These are phyloP conservation scores for Penicillium robsamsonii DNA, from an alignment of 495 filamentous ascomycete species.

Conservation along the genomic window DNA sequence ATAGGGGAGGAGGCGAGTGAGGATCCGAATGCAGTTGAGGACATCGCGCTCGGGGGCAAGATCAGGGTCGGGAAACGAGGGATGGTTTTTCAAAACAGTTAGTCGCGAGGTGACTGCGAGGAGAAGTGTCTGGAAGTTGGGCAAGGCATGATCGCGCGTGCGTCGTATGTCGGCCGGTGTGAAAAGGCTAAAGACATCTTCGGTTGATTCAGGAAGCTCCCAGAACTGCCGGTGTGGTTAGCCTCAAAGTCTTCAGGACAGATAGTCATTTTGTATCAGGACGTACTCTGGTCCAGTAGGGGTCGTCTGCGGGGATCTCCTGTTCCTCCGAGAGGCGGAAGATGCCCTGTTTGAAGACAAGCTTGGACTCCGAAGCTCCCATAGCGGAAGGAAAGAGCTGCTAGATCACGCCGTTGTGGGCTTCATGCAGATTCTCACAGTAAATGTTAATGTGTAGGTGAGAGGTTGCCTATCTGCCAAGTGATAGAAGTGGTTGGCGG, in stretches of 20 bases:
- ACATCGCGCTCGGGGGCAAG: conserved; percentile 86
- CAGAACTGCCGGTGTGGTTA: conserved; percentile 66
- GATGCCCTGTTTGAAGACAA: conserved; percentile 98
- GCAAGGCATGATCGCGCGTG: conserved; percentile 78
- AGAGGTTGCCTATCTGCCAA: conserved; percentile 5
- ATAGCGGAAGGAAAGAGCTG: conserved; percentile 50
- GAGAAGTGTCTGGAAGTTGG: conserved; percentile 90
- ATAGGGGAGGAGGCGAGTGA: conserved; percentile 90
- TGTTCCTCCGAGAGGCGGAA: conserved; percentile 92
- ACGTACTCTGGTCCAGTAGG: conserved; percentile 86
- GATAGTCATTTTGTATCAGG: not conserved
- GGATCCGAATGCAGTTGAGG: conserved; percentile 88
- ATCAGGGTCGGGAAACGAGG: conserved; percentile 85
- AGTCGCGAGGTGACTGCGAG: conserved; percentile 78
- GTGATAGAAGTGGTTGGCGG: conserved; percentile 17
- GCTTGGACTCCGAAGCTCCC: conserved; percentile 99
- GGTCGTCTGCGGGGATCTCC: conserved; percentile 82
- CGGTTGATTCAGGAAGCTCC: conserved; percentile 93
- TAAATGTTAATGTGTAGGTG: not conserved
- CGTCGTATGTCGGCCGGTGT: conserved; percentile 89
- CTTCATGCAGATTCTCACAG: conserved; percentile 30
- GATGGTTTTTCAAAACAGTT: conserved; percentile 76
- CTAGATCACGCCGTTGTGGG: conserved; percentile 20
- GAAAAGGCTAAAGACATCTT: conserved; percentile 97
- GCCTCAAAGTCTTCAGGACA: not conserved